Percentiles rank a stretch among this genome's conserved stretches.
These are phyloP conservation scores for Globisporangium apiculatum DNA, from an alignment of 352 stramenopile genomes.

Conservation along the genomic window DNA sequence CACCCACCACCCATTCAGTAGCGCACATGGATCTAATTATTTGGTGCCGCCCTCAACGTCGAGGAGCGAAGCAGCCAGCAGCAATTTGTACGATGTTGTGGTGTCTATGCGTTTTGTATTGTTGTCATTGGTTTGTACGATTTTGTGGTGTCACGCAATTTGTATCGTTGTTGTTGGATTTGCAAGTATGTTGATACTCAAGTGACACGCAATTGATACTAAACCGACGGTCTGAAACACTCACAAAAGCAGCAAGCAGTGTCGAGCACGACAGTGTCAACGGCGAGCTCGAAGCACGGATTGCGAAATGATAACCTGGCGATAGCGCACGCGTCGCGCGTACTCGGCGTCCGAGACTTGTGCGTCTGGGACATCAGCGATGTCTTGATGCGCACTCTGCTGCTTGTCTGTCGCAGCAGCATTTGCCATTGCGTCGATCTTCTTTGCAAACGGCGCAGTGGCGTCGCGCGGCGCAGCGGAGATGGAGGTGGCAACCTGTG, in stretches of 20 bases:
- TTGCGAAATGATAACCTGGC: constrained; percentile 6
- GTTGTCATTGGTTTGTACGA: no score
- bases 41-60: neutral
- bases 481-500: neutral
- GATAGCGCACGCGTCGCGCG: neutral
- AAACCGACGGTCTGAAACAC: no score
- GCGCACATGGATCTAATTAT: neutral
- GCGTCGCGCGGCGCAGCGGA: neutral
- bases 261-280: neutral
- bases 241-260: no score
- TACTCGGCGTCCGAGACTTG: constrained; percentile 1
- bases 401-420: neutral
- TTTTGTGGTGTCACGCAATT: no score
- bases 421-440: neutral
- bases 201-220: no score
- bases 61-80: neutral
- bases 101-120: no score
- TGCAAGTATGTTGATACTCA: no score
- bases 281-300: neutral
- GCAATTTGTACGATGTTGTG: neutral
- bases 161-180: no score
- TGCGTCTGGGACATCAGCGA: neutral
- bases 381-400: neutral
- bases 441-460: neutral
- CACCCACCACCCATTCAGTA: neutral